Evolutionary conservation across 805 yeast species (phyloP).

Genomic region (Candida argentea): DNA sequence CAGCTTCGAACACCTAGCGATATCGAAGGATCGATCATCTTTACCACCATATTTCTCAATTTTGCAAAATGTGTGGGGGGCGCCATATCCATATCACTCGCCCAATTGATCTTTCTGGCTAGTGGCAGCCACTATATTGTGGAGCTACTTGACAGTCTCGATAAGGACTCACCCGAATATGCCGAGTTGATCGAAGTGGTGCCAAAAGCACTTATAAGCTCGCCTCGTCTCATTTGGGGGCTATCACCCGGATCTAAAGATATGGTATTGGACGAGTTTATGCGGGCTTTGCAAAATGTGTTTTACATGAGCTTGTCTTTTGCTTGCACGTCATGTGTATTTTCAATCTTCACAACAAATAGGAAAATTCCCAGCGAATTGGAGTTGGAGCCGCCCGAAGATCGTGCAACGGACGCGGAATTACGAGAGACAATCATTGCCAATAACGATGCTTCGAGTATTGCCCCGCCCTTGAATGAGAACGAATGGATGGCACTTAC

Average conservation of each 20-base stretch:
- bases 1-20: conserved; percentile 27
- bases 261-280: conserved; percentile 21
- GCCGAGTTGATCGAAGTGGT: conserved; percentile 7
- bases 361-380: conserved; percentile 26
- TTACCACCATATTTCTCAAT: conserved; percentile 23
- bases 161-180: conserved; percentile 7
- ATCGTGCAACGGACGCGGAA: conserved; percentile 1
- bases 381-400: conserved; percentile 3
- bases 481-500: conserved; percentile 1
- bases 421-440: conserved; percentile 1
- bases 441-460: conserved; percentile 1
- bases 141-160: conserved; percentile 6
- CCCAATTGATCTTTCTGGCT: conserved; percentile 21
- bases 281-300: conserved; percentile 20
- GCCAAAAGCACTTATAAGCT: conserved; percentile 9
- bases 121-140: conserved; percentile 11
- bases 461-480: conserved; percentile 1
- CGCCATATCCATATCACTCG: conserved; percentile 19
- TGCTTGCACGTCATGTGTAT: conserved; percentile 19
- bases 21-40: conserved; percentile 25
- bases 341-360: conserved; percentile 29
- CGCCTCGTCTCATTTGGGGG: conserved; percentile 18
- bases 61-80: conserved; percentile 24
- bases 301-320: conserved; percentile 29
- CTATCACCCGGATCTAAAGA: conserved; percentile 15